phyloP scores from a whole-genome alignment of 352 stramenopile species.

The Aphanomyces cochlioides region DNA sequence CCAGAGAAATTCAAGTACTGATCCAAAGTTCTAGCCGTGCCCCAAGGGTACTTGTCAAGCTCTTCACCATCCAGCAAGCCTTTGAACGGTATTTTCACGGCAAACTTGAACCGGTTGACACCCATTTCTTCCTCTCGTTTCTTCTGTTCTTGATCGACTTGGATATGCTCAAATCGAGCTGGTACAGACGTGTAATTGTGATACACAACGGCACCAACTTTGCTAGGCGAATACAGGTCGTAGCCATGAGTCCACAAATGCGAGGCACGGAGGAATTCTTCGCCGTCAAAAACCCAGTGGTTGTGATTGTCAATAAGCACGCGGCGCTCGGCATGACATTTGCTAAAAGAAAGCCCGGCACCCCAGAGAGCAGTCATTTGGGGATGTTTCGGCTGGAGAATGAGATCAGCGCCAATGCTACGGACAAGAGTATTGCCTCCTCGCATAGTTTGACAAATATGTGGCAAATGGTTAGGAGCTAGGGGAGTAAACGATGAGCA shows the following conservation, averaged over 20 bases:
- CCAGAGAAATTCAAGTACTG: constrained; percentile 30
- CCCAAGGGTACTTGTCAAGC: constrained; percentile 28
- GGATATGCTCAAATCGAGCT: constrained; percentile 31
- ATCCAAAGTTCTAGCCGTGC: constrained; percentile 22
- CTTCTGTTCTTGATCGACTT: constrained; percentile 10
- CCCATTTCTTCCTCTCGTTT: constrained; percentile 1
- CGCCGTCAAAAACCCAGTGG: constrained; percentile 29
- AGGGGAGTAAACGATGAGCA: neutral
- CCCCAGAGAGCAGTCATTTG: constrained; percentile 27
- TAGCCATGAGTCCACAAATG: constrained; percentile 30
- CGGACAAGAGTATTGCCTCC: constrained; percentile 24
- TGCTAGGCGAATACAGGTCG: constrained; percentile 43
- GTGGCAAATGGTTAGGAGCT: constrained; percentile 21
- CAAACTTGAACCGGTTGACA: constrained; percentile 29
- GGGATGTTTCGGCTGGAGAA: constrained; percentile 24
- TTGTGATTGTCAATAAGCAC: constrained; percentile 27
- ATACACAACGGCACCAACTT: constrained; percentile 53
- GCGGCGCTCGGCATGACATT: constrained; percentile 27
- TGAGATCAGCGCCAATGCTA: constrained; percentile 23
- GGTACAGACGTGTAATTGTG: constrained; percentile 40
- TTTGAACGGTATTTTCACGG: constrained; percentile 22
- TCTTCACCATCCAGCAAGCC: constrained; percentile 17
- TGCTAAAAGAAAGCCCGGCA: constrained; percentile 34
- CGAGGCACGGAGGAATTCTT: constrained; percentile 28
- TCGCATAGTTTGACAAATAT: constrained; percentile 29